Base-by-base conservation (phyloP, 2,329 filamentous ascomycete genomes). In the Myrmaecium sp. region DNA sequence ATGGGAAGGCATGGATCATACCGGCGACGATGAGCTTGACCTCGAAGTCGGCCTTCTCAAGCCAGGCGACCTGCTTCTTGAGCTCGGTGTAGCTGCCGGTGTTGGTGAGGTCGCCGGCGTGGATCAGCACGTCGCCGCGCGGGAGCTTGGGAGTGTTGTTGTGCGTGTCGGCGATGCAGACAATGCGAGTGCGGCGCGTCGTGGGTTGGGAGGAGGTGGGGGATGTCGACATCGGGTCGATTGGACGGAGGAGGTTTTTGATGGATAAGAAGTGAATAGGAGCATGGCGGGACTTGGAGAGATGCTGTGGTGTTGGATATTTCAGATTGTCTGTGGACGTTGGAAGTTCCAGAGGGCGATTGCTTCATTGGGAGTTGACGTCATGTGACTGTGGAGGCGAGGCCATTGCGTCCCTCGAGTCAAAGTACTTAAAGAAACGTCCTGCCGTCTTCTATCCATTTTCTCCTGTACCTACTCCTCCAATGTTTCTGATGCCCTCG, bases 111-210 rank as follows among this genome's bases (percentile, higher is more conserved):
- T 84, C 78, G 5, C 78, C 77, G 2, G 77, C 76, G 42, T 82
- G 76, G 26, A 83, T 71, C 17, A 84, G 58, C 6, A 84, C 66
- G 43, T 84, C 75, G 21, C 77, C 78, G 13, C 61, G 62, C 0
- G 78, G 77, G 1, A 82, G 60, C 38, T 68, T 73, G 9, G 64
- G 63, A 4, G 55, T 54, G 29, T 61, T 62, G 44, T 79, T 79
- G 49, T 83, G 76, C 2, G 76, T 83, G 50, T 84, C 78, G 4
- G 77, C 78, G 30, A 83, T 63, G 51, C 75, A 81, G 27, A 83
- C 74, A 30, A 83, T 64, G 33, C 76, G 65, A 5, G 74, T 72
- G 34, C 63, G 60, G 14, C 31, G 29, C 6, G 27, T 31, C 7
- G 17, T 16, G 14, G 11, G 17, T 16, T 20, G n/a, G 9, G 26